Evolutionary conservation across 768 basidiomycete species (phyloP).

Genomic region (Serendipita sp.): DNA sequence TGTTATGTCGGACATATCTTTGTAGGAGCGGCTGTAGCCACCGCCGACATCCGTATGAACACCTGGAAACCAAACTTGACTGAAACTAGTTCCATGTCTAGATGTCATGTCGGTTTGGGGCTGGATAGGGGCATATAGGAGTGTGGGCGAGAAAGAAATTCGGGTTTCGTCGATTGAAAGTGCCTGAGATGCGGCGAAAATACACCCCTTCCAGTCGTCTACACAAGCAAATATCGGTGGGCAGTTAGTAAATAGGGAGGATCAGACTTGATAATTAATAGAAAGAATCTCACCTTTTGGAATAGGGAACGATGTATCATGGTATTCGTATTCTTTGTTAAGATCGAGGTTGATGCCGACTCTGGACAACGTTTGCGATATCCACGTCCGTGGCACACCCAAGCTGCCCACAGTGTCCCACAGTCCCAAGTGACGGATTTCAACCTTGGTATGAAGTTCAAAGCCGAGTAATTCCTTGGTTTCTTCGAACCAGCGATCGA

Average conservation of each 20-base stretch:
- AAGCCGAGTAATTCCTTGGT: neutral
- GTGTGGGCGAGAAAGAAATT: conserved; percentile 14
- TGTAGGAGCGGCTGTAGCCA: conserved; percentile 7
- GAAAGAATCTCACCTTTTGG: neutral
- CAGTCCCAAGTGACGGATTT: neutral
- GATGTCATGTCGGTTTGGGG: neutral
- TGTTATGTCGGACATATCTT: neutral
- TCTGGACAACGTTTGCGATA: neutral
- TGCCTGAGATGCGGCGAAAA: neutral
- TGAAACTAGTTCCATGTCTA: neutral
- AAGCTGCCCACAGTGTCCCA: too few relatives aligned
- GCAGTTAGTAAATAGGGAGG: too few relatives aligned
- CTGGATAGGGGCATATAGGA: conserved; percentile 9
- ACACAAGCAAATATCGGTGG: neutral
- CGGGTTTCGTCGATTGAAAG: too few relatives aligned
- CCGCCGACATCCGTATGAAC: conserved; percentile 15
- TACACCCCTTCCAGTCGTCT: neutral
- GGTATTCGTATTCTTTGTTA: too few relatives aligned
- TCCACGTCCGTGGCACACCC: too few relatives aligned
- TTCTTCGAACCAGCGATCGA: neutral
- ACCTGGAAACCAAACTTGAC: conserved; percentile 18
- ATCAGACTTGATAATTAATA: too few relatives aligned
- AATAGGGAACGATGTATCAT: neutral
- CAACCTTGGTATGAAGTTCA: neutral
- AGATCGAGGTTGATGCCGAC: neutral